phyloP scores from a whole-genome alignment of 768 basidiomycete genomes.

The Suillus weaverae region DNA sequence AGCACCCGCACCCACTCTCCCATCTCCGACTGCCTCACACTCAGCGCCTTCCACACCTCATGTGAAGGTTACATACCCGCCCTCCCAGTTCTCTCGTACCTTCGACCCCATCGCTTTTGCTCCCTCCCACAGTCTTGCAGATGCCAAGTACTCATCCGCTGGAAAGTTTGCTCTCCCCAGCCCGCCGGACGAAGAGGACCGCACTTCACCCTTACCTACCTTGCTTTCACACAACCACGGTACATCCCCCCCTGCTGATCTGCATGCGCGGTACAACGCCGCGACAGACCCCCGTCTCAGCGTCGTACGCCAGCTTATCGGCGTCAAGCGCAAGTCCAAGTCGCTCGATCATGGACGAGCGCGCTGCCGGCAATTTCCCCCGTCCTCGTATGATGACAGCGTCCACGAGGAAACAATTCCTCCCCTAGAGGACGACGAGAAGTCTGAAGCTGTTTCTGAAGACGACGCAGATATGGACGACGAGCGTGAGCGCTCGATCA shows the following conservation, averaged over 20 bases:
- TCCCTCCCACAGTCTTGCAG: slow-evolving; percentile 55
- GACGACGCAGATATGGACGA: slow-evolving; percentile 41
- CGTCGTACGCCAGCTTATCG: slow-evolving; percentile 65
- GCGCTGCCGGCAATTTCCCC: slow-evolving; percentile 45
- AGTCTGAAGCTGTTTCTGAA: slow-evolving; percentile 40
- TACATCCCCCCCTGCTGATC: slow-evolving; percentile 17
- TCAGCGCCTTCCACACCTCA: slow-evolving; percentile 55
- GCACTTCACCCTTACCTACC: slow-evolving; percentile 26
- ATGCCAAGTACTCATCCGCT: slow-evolving; percentile 66
- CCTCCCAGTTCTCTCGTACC: slow-evolving; percentile 22
- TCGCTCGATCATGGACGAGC: slow-evolving; percentile 36
- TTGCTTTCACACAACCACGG: neutral
- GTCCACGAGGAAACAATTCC: slow-evolving; percentile 26
- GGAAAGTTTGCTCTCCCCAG: slow-evolving; percentile 76
- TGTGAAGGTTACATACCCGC: slow-evolving; percentile 43
- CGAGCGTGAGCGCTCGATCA: slow-evolving; percentile 49
- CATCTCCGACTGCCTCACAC: slow-evolving; percentile 45
- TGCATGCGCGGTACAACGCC: slow-evolving; percentile 48
- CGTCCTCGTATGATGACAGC: slow-evolving; percentile 39
- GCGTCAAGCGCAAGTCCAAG: slow-evolving; percentile 70
- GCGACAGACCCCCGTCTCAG: slow-evolving; percentile 74
- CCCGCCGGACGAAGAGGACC: slow-evolving; percentile 54
- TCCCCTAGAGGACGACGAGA: slow-evolving; percentile 31
- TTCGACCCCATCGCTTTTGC: slow-evolving; percentile 82
- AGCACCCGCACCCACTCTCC: slow-evolving; percentile 47